Conservation (phyloP, 768 basidiomycete species). For the Suillus luteus region DNA sequence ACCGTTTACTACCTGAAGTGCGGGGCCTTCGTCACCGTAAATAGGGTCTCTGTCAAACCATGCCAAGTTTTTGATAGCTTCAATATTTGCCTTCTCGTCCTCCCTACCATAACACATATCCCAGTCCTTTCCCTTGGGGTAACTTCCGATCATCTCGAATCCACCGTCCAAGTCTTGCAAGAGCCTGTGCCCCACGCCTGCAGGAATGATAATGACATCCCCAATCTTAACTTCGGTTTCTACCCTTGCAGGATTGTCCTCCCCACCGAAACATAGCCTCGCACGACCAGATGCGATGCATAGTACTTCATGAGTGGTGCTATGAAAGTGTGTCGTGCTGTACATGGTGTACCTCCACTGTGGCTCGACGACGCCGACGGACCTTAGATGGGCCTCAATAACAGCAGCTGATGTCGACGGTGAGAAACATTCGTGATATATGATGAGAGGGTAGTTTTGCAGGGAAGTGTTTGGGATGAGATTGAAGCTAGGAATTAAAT, state of each 20-base stretch:
- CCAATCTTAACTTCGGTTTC: conserved; percentile 35
- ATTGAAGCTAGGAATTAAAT: conserved; percentile 36
- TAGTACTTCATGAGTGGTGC: conserved; percentile 45
- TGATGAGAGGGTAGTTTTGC: conserved; percentile 36
- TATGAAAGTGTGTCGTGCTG: conserved; percentile 42
- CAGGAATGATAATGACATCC: conserved; percentile 44
- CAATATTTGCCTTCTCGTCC: conserved; percentile 29
- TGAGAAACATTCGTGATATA: conserved; percentile 39
- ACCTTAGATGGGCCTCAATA: conserved; percentile 38
- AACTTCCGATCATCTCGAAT: conserved; percentile 45
- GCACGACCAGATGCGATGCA: conserved; percentile 37
- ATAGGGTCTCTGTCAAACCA: conserved; percentile 45
- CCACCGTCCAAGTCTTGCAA: conserved; percentile 29
- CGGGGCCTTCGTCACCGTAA: conserved; percentile 41
- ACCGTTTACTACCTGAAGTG: conserved; percentile 30
- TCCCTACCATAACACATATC: conserved; percentile 43
- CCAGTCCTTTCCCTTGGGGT: conserved; percentile 39
- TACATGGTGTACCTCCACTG: conserved; percentile 48
- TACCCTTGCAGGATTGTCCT: conserved; percentile 35
- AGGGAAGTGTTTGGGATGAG: conserved; percentile 41
- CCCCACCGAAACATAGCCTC: conserved; percentile 43
- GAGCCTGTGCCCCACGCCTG: conserved; percentile 42
- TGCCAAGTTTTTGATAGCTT: conserved; percentile 31
- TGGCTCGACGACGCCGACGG: conserved; percentile 37
- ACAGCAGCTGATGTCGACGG: conserved; percentile 20